Evolutionary conservation across 73 alveolate genomes (phyloP).

Genomic region (Stentor coeruleus): DNA sequence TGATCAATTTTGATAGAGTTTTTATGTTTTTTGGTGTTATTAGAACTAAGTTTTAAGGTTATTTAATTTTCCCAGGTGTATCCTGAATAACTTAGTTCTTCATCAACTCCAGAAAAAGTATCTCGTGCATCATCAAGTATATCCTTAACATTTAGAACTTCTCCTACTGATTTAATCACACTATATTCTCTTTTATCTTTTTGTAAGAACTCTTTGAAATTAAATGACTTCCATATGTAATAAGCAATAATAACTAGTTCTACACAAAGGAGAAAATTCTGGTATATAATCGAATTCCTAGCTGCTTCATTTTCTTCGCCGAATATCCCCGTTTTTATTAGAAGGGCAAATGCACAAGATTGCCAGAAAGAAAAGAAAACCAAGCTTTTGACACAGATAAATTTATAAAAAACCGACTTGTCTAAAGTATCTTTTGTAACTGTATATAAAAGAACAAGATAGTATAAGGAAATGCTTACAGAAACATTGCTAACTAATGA

Average conservation of each 20-base stretch:
- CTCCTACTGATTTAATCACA: slow-evolving; percentile 33
- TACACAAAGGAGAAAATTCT: slow-evolving; percentile 38
- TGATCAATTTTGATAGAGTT: too few relatives aligned
- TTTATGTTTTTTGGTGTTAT: too few relatives aligned
- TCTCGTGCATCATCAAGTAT: slow-evolving; percentile 43
- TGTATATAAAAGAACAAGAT: slow-evolving; percentile 62
- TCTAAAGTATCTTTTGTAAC: slow-evolving; percentile 52
- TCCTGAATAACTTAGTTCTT: not conserved
- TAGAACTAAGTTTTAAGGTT: not conserved
- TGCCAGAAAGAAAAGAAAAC: slow-evolving; percentile 73
- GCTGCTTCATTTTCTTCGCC: slow-evolving; percentile 27
- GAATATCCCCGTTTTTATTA: slow-evolving; percentile 27
- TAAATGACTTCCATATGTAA: slow-evolving; percentile 42
- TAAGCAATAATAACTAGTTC: slow-evolving; percentile 49
- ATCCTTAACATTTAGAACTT: slow-evolving; percentile 54
- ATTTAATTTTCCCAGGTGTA: not conserved
- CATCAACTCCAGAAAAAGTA: slow-evolving; percentile 33
- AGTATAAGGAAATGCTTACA: slow-evolving; percentile 35
- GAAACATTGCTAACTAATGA: slow-evolving; percentile 50
- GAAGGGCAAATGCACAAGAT: slow-evolving; percentile 31
- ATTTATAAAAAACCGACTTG: slow-evolving; percentile 59
- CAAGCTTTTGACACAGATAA: slow-evolving; percentile 62
- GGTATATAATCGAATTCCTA: slow-evolving; percentile 3
- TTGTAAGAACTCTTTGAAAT: slow-evolving; percentile 33
- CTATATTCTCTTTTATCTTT: slow-evolving; percentile 10